phyloP scores from a whole-genome alignment of 169 alveolate species.

The Cryptosporidium bovis region DNA sequence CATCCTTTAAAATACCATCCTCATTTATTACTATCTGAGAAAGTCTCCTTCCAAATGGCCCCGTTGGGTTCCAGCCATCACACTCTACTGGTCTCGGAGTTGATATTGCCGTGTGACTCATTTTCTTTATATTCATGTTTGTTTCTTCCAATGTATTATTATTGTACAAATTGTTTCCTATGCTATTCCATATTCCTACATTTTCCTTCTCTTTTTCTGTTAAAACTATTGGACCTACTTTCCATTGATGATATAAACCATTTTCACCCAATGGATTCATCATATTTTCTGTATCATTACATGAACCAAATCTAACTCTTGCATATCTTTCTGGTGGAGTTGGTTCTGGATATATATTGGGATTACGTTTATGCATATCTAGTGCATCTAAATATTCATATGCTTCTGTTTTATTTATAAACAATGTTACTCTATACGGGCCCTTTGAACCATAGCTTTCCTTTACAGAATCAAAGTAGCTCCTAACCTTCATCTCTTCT shows the following conservation, averaged over 20 bases:
- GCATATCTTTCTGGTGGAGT: constrained; percentile 78
- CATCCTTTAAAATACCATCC: background rate
- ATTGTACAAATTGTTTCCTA: background rate
- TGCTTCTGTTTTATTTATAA: constrained; percentile 76
- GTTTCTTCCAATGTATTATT: constrained; percentile 11
- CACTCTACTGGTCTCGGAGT: constrained; percentile 78
- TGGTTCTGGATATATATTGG: constrained; percentile 65
- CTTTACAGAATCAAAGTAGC: constrained; percentile 76
- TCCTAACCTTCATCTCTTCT: constrained; percentile 80
- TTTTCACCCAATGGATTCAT: constrained; percentile 36
- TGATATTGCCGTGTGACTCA: constrained; percentile 74
- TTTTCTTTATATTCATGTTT: background rate
- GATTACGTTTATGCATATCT: constrained; percentile 17
- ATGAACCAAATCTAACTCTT: constrained; percentile 80
- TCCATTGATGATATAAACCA: constrained; percentile 79
- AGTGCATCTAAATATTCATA: constrained; percentile 75
- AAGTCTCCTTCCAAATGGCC: constrained; percentile 80
- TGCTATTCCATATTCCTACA: constrained; percentile 25
- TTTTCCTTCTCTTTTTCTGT: constrained; percentile 49
- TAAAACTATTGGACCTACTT: constrained; percentile 78
- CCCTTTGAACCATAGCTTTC: constrained; percentile 75
- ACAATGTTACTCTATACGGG: constrained; percentile 78
- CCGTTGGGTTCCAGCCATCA: constrained; percentile 81
- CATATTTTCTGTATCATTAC: constrained; percentile 65
- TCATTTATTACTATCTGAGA: constrained; percentile 26